These are phyloP conservation scores for Fusarium sp. DNA, from an alignment of 2,329 filamentous ascomycete genomes.

Conservation along the genomic window DNA sequence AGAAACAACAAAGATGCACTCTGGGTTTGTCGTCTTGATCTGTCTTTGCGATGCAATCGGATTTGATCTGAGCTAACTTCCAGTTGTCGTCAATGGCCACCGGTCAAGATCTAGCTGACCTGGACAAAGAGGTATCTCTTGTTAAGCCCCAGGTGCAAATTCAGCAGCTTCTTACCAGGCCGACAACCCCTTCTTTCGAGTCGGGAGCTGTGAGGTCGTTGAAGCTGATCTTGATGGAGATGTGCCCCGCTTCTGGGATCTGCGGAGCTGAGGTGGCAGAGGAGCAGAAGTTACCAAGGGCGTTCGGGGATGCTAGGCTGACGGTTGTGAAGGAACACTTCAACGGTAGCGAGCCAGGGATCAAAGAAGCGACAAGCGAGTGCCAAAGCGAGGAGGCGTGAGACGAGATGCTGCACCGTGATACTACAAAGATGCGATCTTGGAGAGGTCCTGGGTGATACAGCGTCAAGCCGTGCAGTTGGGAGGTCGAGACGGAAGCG, in stretches of 20 bases:
- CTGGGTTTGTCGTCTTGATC: not conserved
- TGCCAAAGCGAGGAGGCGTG: constrained; percentile 50
- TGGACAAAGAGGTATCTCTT: not conserved
- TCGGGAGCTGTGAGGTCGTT: constrained; percentile 17
- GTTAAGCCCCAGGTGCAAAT: not conserved
- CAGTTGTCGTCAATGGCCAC: constrained; percentile 8
- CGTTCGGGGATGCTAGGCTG: constrained; percentile 14
- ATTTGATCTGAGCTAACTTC: constrained; percentile 1
- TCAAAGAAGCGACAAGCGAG: constrained; percentile 43
- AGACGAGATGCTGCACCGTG: constrained; percentile 63
- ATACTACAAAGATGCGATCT: constrained; percentile 58
- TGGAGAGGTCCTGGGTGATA: constrained; percentile 58
- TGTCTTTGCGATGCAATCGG: constrained; percentile 1
- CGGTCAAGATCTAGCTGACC: not conserved
- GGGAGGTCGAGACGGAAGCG: constrained; percentile 55
- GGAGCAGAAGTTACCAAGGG: constrained; percentile 19
- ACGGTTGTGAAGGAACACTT: constrained; percentile 10
- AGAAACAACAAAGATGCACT: constrained; percentile 14
- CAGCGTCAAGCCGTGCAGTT: constrained; percentile 60
- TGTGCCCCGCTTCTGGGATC: constrained; percentile 37
- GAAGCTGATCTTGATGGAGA: constrained; percentile 22
- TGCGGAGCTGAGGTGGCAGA: constrained; percentile 34
- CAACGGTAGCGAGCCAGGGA: constrained; percentile 21
- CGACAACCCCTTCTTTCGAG: constrained; percentile 8
- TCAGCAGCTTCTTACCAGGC: constrained; percentile 5